Percentiles rank a stretch among this genome's conserved stretches.
These are phyloP conservation scores for Smittium culicis DNA, from an alignment of 371 early-diverging fungal species.

Conservation along the genomic window DNA sequence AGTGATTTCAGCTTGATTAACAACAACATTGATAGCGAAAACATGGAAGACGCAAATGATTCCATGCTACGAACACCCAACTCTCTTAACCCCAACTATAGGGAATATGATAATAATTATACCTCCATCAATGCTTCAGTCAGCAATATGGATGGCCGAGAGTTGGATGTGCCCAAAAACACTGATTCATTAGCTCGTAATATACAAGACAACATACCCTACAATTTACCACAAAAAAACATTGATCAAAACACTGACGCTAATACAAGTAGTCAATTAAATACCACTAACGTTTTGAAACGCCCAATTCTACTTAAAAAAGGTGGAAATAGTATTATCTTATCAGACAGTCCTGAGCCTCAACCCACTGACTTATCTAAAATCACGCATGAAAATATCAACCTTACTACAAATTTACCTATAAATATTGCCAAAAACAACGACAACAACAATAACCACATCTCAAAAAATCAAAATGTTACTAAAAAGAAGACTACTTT, in stretches of 20 bases:
- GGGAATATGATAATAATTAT: neutral
- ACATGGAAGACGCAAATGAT: neutral
- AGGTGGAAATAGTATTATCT: neutral
- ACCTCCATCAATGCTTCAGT: neutral
- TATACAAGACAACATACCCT: neutral
- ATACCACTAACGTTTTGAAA: neutral
- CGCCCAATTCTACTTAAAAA: neutral
- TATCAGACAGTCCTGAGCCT: too few relatives aligned
- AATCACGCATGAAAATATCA: neutral
- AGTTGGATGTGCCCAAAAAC: too few relatives aligned
- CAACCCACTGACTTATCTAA: too few relatives aligned
- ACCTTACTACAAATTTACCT: neutral
- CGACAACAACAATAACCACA: neutral
- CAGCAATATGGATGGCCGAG: neutral
- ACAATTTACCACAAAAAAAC: neutral
- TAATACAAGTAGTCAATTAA: neutral
- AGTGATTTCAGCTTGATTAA: neutral
- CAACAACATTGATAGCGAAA: neutral
- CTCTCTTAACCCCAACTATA: neutral
- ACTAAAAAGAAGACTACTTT: neutral
- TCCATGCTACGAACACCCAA: neutral
- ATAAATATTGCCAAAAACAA: neutral
- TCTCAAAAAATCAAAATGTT: neutral
- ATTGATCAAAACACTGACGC: neutral
- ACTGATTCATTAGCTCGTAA: neutral